Evolutionary conservation across 164 flowering plant species (phyloP).

Genomic region (Hamamelis virginiana): DNA sequence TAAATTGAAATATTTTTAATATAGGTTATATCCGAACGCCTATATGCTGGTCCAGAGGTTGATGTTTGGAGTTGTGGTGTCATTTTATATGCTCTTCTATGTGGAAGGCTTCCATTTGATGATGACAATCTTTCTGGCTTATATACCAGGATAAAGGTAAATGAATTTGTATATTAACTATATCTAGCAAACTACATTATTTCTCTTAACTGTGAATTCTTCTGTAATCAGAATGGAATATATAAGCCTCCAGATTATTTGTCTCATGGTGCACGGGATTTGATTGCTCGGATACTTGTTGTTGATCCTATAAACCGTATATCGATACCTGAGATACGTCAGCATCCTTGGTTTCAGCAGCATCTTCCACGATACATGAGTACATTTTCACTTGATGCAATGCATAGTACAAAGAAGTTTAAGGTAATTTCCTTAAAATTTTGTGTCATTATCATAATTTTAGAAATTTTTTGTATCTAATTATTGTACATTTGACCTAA

Average conservation of each 20-base stretch:
- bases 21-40: slow-evolving; percentile 20
- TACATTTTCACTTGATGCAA: not conserved
- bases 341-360: slow-evolving; percentile 29
- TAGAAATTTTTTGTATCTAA: not conserved
- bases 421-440: not conserved
- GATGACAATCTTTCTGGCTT: slow-evolving; percentile 18
- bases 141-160: slow-evolving; percentile 16
- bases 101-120: slow-evolving; percentile 23
- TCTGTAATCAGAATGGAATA: slow-evolving; percentile 17
- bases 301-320: slow-evolving; percentile 28
- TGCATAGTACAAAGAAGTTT: slow-evolving; percentile 10
- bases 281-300: slow-evolving; percentile 25
- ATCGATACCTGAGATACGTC: slow-evolving; percentile 27
- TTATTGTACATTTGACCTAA: not conserved
- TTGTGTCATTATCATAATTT: not conserved
- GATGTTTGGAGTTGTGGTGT: slow-evolving; percentile 53
- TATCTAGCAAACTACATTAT: not conserved
- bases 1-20: not conserved
- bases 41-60: slow-evolving; percentile 32
- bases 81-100: slow-evolving; percentile 28
- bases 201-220: not conserved
- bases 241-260: slow-evolving; percentile 21
- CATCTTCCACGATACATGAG: slow-evolving; percentile 19
- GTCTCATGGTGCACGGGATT: slow-evolving; percentile 22
- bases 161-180: not conserved